These are phyloP conservation scores for Boletus subparvulus DNA, from an alignment of 768 basidiomycete genomes.

Conservation along the genomic window DNA sequence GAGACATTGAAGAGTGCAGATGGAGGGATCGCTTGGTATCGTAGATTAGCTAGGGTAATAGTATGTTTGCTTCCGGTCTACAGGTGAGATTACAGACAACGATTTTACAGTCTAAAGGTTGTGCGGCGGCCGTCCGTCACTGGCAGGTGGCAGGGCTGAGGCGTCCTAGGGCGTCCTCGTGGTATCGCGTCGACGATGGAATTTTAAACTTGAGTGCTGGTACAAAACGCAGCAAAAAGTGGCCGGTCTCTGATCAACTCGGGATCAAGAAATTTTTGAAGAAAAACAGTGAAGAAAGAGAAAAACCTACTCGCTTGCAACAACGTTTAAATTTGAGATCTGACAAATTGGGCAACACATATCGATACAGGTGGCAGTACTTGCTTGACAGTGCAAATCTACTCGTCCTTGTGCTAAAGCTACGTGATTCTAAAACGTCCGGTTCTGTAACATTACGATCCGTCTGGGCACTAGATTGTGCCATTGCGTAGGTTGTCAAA, in stretches of 20 bases:
- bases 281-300: neutral
- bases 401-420: neutral
- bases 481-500: slow-evolving; percentile 80
- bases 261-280: neutral
- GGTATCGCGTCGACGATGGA: slow-evolving; percentile 6
- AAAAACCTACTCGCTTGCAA: neutral
- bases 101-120: slow-evolving; percentile 18
- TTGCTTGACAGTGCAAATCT: neutral
- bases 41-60: slow-evolving; percentile 17
- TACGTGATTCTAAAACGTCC: neutral
- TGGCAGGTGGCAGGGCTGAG: neutral
- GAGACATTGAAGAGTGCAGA: slow-evolving; percentile 44
- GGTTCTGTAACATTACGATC: neutral
- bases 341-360: slow-evolving; percentile 7
- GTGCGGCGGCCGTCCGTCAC: neutral
- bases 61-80: slow-evolving; percentile 22
- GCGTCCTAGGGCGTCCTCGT: slow-evolving; percentile 1
- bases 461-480: slow-evolving; percentile 39
- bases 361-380: neutral
- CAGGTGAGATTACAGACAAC: slow-evolving; percentile 6
- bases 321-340: neutral
- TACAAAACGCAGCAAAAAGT: neutral
- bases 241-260: neutral
- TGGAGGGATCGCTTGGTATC: slow-evolving; percentile 17
- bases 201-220: neutral